Conservation (phyloP, 352 stramenopile species). For the Pythium aristosporum region DNA sequence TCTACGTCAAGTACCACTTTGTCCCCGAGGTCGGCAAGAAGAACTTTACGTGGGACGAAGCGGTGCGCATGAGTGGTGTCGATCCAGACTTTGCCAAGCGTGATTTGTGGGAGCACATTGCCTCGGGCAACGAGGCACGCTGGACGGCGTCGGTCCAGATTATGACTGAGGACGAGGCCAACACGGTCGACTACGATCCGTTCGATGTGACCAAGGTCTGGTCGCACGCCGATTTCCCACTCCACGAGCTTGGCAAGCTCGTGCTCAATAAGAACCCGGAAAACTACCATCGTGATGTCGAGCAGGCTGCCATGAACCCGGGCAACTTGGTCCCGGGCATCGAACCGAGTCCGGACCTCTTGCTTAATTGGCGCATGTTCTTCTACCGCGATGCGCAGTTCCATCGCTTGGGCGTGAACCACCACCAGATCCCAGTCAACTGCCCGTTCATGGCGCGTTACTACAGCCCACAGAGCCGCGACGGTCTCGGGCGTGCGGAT, state of each 20-base stretch:
- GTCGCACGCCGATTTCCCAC: slow-evolving; percentile 85
- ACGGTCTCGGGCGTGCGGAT: slow-evolving; percentile 27
- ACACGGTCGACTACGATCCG: slow-evolving; percentile 69
- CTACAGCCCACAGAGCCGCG: slow-evolving; percentile 28
- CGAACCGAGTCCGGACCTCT: slow-evolving; percentile 61
- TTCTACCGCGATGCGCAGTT: slow-evolving; percentile 88
- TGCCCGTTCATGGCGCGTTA: slow-evolving; percentile 51
- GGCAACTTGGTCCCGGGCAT: slow-evolving; percentile 91
- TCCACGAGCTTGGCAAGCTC: slow-evolving; percentile 83
- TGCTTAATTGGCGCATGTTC: slow-evolving; percentile 64
- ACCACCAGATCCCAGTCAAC: slow-evolving; percentile 90
- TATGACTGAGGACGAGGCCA: slow-evolving; percentile 81
- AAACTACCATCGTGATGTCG: slow-evolving; percentile 94
- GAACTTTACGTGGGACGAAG: slow-evolving; percentile 85
- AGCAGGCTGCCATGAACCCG: slow-evolving; percentile 92
- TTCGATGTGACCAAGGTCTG: slow-evolving; percentile 95
- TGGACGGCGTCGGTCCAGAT: slow-evolving; percentile 93
- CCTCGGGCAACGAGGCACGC: slow-evolving; percentile 67
- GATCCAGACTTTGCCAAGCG: slow-evolving; percentile 90
- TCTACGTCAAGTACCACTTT: slow-evolving; percentile 94
- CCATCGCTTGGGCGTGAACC: slow-evolving; percentile 89
- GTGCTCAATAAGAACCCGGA: slow-evolving; percentile 91
- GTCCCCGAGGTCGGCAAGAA: slow-evolving; percentile 90
- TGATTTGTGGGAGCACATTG: slow-evolving; percentile 92
- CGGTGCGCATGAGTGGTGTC: slow-evolving; percentile 52